Evolutionary conservation across 2,329 filamentous ascomycete genomes (phyloP), one percentile per base, ranked within the genome.

Genomic region (Orbilia javanica): DNA sequence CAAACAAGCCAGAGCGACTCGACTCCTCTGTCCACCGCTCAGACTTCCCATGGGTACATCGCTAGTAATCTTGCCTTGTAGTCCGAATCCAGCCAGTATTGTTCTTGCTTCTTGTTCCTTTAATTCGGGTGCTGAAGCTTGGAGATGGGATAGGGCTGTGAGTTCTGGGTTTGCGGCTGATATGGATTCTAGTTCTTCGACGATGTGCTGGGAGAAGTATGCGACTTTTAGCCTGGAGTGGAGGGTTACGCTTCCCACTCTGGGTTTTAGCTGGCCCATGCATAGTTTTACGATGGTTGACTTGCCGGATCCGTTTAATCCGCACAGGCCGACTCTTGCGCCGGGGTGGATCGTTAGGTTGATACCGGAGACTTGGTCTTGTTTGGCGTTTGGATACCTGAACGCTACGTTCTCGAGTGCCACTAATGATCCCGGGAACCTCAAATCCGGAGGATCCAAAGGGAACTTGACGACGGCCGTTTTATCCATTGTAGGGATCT

Each of bases 221-320:
- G 90, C 92, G 55, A 93, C 84, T 79, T 88, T 90, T 8, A 93
- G 85, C 20, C 92, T 87, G 0, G 93, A 88, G 83, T 96, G 93
- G 0, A 86, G 86, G 0, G 88, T 87, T 1, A 92, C 84, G 0
- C 86, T 88, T 0, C 93, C 92, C 1, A 87, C 86, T 0, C 88
- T 88, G 0, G 91, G 90, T 4, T 85, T 85, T 1, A 87, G 83
- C 13, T 87, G 86, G 10, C 72, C 57, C n/a, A 90, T 89, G 1
- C 95, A 87, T 3, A 95, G 85, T 57, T 89, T 90, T 73, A 95
- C 87, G 8, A 96, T 86, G 0, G 93, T 96, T 0, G 92, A 93
- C 83, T 96, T 96, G 1, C 93, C 93, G 0, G 89, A 88, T 0
- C 93, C 93, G 82, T 96, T 96, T 50, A 96, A 86, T 0, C 93